Conservation (phyloP, 768 basidiomycete species). For the Hygrophoropsis aurantiaca region DNA sequence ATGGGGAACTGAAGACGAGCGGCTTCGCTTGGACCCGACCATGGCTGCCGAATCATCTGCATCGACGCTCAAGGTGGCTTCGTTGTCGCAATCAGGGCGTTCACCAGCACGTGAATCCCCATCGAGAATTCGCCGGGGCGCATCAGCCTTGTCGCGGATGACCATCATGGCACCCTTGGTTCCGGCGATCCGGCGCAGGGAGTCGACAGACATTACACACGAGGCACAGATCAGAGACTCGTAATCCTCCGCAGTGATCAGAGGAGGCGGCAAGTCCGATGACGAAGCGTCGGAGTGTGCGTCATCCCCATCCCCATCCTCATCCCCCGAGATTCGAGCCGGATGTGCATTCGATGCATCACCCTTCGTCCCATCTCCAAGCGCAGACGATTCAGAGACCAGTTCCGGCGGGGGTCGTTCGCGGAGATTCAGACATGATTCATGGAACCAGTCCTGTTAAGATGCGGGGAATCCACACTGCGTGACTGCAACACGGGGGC, state of each 20-base stretch:
- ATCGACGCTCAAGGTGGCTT: slow-evolving; percentile 27
- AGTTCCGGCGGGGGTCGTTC: slow-evolving; percentile 57
- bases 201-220: slow-evolving; percentile 59
- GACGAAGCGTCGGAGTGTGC: slow-evolving; percentile 62
- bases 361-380: neutral
- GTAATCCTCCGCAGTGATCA: slow-evolving; percentile 68
- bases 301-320: slow-evolving; percentile 44
- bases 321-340: too few species aligned
- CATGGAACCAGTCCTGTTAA: slow-evolving; percentile 85
- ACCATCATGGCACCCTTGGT: slow-evolving; percentile 69
- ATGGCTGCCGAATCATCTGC: slow-evolving; percentile 19
- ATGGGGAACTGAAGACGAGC: slow-evolving; percentile 21
- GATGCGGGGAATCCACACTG: slow-evolving; percentile 2
- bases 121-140: slow-evolving; percentile 55
- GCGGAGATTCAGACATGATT: slow-evolving; percentile 82
- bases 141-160: slow-evolving; percentile 44
- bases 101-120: slow-evolving; percentile 13
- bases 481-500: neutral
- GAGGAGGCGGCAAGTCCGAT: slow-evolving; percentile 63
- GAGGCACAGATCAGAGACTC: slow-evolving; percentile 71
- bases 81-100: slow-evolving; percentile 12
- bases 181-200: slow-evolving; percentile 64
- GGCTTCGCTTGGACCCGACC: slow-evolving; percentile 47
- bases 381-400: slow-evolving; percentile 25
- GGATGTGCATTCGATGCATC: slow-evolving; percentile 14